Conservation (phyloP, 495 filamentous ascomycete species). For the Antarctomyces pellizariae region DNA sequence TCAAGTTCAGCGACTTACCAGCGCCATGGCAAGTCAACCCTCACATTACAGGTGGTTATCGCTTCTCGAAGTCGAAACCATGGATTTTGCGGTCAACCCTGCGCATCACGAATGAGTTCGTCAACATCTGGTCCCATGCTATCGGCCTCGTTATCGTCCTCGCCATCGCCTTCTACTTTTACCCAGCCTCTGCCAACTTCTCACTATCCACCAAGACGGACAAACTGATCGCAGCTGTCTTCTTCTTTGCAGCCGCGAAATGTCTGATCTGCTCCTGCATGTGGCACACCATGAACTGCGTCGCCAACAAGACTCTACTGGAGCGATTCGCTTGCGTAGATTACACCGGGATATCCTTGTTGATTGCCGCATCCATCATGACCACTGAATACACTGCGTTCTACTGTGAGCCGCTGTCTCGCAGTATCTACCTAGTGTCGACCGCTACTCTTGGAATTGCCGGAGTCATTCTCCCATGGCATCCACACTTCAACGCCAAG, state of each 20-base stretch:
- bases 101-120: slow-evolving; percentile 66
- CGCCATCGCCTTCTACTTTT: slow-evolving; percentile 87
- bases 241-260: slow-evolving; percentile 94
- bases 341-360: slow-evolving; percentile 90
- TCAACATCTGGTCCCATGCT: slow-evolving; percentile 96
- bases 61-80: slow-evolving; percentile 70
- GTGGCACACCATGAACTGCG: slow-evolving; percentile 97
- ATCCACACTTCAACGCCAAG: slow-evolving; percentile 77
- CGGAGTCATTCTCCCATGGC: slow-evolving; percentile 87
- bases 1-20: slow-evolving; percentile 75
- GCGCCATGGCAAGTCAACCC: slow-evolving; percentile 88
- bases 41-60: slow-evolving; percentile 76
- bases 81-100: slow-evolving; percentile 73
- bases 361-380: slow-evolving; percentile 93
- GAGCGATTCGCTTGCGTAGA: slow-evolving; percentile 96
- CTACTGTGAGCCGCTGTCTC: slow-evolving; percentile 80
- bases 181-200: slow-evolving; percentile 70
- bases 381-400: slow-evolving; percentile 97
- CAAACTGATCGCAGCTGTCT: slow-evolving; percentile 69
- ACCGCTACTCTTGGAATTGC: slow-evolving; percentile 66
- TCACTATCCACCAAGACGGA: slow-evolving; percentile 66
- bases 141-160: slow-evolving; percentile 74
- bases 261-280: slow-evolving; percentile 86
- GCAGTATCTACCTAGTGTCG: slow-evolving; percentile 64
- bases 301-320: slow-evolving; percentile 70